These are phyloP conservation scores for Tylopilus subfusipes DNA, from an alignment of 768 basidiomycete species.

Conservation along the genomic window DNA sequence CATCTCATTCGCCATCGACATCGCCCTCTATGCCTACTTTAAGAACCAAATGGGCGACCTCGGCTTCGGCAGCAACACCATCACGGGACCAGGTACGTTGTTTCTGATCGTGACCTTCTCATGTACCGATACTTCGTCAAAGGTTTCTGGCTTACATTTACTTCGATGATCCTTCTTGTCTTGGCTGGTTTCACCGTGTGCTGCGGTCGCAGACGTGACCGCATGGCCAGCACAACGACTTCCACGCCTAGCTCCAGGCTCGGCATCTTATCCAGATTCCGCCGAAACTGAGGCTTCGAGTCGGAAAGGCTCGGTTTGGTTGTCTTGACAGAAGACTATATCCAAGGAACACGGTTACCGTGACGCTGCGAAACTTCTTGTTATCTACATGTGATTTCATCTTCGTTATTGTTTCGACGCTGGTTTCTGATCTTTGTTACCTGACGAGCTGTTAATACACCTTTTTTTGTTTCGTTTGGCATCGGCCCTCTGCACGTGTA, in stretches of 20 bases:
- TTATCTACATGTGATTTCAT: background rate
- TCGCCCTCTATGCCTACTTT: slow-evolving; percentile 63
- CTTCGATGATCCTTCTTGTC: slow-evolving; percentile 57
- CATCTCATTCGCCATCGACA: slow-evolving; percentile 74
- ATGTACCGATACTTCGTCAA: slow-evolving; percentile 4
- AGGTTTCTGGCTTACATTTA: slow-evolving; percentile 79
- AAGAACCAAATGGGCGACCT: slow-evolving; percentile 57
- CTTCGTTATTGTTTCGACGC: background rate
- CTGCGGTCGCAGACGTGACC: slow-evolving; percentile 58
- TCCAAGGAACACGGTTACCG: background rate
- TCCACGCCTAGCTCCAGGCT: slow-evolving; percentile 22
- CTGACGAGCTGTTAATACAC: slow-evolving; percentile 8
- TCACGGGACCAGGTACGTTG: slow-evolving; percentile 59
- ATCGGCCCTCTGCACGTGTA: too few species aligned
- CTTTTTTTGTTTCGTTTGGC: slow-evolving; percentile 1
- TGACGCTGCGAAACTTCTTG: background rate
- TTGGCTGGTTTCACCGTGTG: slow-evolving; percentile 68
- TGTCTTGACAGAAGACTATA: background rate
- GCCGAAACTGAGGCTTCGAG: slow-evolving; percentile 28
- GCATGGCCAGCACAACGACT: slow-evolving; percentile 40
- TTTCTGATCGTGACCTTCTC: background rate
- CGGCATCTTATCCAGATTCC: slow-evolving; percentile 37
- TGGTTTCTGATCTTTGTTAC: background rate
- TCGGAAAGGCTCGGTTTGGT: background rate
- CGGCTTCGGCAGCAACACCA: slow-evolving; percentile 39